Conservation (phyloP, 2,329 filamentous ascomycete genomes). For the Diaporthe sp. region DNA sequence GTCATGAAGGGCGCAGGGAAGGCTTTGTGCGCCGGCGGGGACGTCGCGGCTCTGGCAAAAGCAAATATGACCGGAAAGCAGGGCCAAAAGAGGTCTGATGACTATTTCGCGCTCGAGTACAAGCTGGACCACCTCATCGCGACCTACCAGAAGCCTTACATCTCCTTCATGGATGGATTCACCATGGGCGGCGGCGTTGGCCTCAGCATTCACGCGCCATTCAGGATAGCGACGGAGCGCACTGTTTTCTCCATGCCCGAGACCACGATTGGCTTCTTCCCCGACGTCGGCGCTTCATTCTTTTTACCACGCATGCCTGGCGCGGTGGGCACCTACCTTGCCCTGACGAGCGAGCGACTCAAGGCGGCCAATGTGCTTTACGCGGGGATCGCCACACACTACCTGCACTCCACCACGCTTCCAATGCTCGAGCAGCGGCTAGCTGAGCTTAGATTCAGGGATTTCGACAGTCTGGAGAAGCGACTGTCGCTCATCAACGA, state of each 20-base stretch:
- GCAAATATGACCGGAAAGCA: constrained; percentile 77
- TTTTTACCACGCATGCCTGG: constrained; percentile 94
- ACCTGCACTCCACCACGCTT: constrained; percentile 90
- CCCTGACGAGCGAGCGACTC: constrained; percentile 88
- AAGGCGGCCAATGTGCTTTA: constrained; percentile 90
- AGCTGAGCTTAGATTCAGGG: constrained; percentile 89
- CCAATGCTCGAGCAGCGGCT: constrained; percentile 86
- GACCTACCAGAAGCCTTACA: constrained; percentile 92
- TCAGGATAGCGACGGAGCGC: constrained; percentile 95
- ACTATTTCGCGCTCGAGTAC: constrained; percentile 97
- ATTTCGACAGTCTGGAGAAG: constrained; percentile 74
- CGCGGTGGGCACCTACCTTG: constrained; percentile 89
- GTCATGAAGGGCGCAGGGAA: constrained; percentile 92
- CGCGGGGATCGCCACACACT: constrained; percentile 94
- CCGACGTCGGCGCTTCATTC: constrained; percentile 96
- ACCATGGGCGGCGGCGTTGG: constrained; percentile 99
- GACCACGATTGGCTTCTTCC: constrained; percentile 98
- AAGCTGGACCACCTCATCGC: constrained; percentile 95
- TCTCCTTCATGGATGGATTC: constrained; percentile 96
- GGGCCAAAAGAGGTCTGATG: constrained; percentile 80
- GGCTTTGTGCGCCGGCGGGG: constrained; percentile 94
- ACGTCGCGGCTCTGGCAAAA: constrained; percentile 83
- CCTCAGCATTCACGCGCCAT: constrained; percentile 92
- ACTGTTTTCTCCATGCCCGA: constrained; percentile 99
- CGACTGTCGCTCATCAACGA: constrained; percentile 82